These are phyloP conservation scores for Anisogramma anomala DNA, from an alignment of 2,329 filamentous ascomycete species.

Conservation along the genomic window DNA sequence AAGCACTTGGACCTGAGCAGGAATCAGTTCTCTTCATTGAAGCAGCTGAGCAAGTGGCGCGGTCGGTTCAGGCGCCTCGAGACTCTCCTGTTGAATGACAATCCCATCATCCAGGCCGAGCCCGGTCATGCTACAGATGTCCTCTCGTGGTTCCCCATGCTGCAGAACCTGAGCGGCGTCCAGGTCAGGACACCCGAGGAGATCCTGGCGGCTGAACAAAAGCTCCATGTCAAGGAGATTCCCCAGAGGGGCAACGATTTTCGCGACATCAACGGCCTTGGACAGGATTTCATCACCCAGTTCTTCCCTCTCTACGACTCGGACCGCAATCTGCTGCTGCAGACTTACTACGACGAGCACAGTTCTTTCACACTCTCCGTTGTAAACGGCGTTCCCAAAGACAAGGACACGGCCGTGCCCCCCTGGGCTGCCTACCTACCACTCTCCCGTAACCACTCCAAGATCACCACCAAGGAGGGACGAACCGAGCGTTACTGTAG, in stretches of 20 bases:
- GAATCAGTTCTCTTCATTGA: slow-evolving; percentile 62
- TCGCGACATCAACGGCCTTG: slow-evolving; percentile 60
- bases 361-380: slow-evolving; percentile 68
- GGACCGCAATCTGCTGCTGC: slow-evolving; percentile 51
- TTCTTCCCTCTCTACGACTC: slow-evolving; percentile 67
- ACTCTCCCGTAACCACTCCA: slow-evolving; percentile 65
- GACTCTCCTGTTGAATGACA: slow-evolving; percentile 67
- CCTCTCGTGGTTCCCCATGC: slow-evolving; percentile 69
- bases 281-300: slow-evolving; percentile 61
- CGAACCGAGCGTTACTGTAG: slow-evolving; percentile 55
- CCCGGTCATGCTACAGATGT: slow-evolving; percentile 57
- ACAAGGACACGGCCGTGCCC: slow-evolving; percentile 31
- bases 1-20: slow-evolving; percentile 81
- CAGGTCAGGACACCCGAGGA: slow-evolving; percentile 65
- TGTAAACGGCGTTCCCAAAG: slow-evolving; percentile 46
- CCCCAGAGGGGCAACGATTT: slow-evolving; percentile 56
- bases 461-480: slow-evolving; percentile 44
- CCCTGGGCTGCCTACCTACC: slow-evolving; percentile 68
- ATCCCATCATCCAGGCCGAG: slow-evolving; percentile 58
- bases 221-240: slow-evolving; percentile 44
- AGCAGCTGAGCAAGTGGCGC: slow-evolving; percentile 63
- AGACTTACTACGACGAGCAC: slow-evolving; percentile 61
- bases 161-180: slow-evolving; percentile 64
- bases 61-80: slow-evolving; percentile 68
- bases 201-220: slow-evolving; percentile 42